These are phyloP conservation scores for Cladosporium cucumerinum DNA, from an alignment of 2,329 filamentous ascomycete genomes.

Conservation along the genomic window DNA sequence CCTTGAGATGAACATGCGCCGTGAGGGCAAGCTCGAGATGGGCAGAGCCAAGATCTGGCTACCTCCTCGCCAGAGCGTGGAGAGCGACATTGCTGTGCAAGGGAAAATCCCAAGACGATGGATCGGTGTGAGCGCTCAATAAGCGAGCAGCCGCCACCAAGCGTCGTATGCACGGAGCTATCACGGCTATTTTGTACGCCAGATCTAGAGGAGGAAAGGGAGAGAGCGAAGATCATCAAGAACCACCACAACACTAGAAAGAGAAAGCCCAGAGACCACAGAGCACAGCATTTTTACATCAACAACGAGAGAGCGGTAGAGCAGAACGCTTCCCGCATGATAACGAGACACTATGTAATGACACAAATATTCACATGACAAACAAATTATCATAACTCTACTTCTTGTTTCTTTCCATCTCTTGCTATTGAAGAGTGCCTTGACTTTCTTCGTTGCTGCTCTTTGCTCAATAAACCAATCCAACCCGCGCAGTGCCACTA, in stretches of 20 bases:
- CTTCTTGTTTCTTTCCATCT: too few relatives aligned
- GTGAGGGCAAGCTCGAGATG: constrained; percentile 58
- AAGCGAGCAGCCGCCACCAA: not conserved
- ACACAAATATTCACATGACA: not conserved
- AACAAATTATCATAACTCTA: not conserved
- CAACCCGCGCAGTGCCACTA: not conserved
- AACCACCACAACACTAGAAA: constrained; percentile 1
- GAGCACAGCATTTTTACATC: not conserved
- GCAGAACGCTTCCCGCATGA: not conserved
- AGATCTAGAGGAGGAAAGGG: not conserved
- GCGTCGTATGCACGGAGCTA: not conserved
- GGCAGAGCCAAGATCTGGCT: constrained; percentile 59
- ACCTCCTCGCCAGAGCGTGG: constrained; percentile 49
- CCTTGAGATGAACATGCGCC: constrained; percentile 66
- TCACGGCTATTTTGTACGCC: not conserved
- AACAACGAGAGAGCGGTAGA: not conserved
- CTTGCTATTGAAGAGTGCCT: too few relatives aligned
- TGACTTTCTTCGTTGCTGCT: too few relatives aligned
- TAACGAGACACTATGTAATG: not conserved
- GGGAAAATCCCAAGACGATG: constrained; percentile 28
- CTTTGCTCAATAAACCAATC: too few relatives aligned
- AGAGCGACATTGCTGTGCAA: constrained; percentile 20
- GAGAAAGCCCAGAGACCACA: not conserved
- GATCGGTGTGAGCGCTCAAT: constrained; percentile 30
- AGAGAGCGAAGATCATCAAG: not conserved